These are phyloP conservation scores for Psophocarpus tetragonolobus DNA, from an alignment of 306 rosid genomes.

Conservation along the genomic window DNA sequence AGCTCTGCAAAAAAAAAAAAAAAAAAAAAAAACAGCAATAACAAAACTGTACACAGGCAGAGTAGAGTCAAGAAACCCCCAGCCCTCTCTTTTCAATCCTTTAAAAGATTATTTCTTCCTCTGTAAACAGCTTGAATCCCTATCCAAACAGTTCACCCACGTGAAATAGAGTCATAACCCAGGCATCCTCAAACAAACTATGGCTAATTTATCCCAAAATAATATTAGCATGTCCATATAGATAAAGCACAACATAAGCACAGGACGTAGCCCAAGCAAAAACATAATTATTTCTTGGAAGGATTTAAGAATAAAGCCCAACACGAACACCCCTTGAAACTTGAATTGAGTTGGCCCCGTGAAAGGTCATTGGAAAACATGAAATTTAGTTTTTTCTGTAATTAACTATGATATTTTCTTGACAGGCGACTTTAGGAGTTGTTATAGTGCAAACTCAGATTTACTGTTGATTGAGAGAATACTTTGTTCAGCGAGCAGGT, in stretches of 20 bases:
- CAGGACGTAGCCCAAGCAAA: not conserved
- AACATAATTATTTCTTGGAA: not conserved
- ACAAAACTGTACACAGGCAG: not conserved
- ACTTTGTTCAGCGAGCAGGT: not conserved
- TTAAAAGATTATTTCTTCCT: not conserved
- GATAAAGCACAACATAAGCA: not conserved
- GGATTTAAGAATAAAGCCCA: not conserved
- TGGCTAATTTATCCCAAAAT: not conserved
- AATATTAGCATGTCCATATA: not conserved
- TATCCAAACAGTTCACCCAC: not conserved
- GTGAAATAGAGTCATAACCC: too few relatives aligned
- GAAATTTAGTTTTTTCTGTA: not conserved
- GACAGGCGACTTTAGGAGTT: not conserved
- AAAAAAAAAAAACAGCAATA: not conserved
- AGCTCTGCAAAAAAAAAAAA: not conserved
- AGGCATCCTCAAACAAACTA: not conserved
- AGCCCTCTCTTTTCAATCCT: not conserved
- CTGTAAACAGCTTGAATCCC: not conserved
- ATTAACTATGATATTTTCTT: not conserved
- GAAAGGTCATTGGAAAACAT: not conserved
- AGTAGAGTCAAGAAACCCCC: not conserved
- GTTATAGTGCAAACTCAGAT: not conserved
- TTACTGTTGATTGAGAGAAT: not conserved
- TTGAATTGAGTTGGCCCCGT: not conserved
- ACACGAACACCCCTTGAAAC: not conserved